phyloP scores from a whole-genome alignment of 495 filamentous ascomycete species.

The Paragyromitra xinjiangensis region DNA sequence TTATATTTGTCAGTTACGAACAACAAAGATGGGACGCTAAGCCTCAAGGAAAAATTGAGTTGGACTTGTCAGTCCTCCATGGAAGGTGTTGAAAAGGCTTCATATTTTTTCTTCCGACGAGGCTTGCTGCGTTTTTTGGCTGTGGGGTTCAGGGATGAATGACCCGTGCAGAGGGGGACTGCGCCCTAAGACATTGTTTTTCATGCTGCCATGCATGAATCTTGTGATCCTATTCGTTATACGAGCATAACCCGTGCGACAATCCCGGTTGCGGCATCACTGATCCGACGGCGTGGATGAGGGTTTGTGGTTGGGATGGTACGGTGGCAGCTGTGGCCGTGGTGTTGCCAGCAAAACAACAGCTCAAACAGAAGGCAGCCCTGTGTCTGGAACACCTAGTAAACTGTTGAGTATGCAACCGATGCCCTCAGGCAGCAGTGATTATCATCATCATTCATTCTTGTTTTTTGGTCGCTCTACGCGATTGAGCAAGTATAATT shows the following conservation, averaged over 20 bases:
- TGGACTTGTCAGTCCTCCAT: neutral
- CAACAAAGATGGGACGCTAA: constrained; percentile 10
- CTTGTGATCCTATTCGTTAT: constrained; percentile 23
- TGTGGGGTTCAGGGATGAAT: constrained; percentile 14
- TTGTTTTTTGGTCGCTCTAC: neutral
- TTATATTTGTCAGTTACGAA: constrained; percentile 39
- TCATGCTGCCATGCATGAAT: constrained; percentile 9
- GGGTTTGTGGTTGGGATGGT: constrained; percentile 10
- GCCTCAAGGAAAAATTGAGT: constrained; percentile 25
- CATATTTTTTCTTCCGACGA: constrained; percentile 8
- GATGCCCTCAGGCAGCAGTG: constrained; percentile 12
- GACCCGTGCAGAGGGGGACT: constrained; percentile 1
- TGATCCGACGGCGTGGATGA: constrained; percentile 37
- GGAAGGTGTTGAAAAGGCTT: constrained; percentile 10
- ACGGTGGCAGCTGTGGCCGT: constrained; percentile 21
- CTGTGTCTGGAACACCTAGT: neutral
- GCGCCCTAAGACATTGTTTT: constrained; percentile 6
- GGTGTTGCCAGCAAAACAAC: constrained; percentile 43
- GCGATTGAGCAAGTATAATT: constrained; percentile 7
- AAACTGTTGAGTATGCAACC: constrained; percentile 2
- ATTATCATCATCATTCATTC: constrained; percentile 2
- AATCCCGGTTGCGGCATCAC: constrained; percentile 35
- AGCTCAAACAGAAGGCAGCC: constrained; percentile 22
- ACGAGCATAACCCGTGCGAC: constrained; percentile 3
- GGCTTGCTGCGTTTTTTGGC: constrained; percentile 17